These are phyloP conservation scores for Globisporangium canariense DNA, from an alignment of 352 stramenopile genomes.

Conservation along the genomic window DNA sequence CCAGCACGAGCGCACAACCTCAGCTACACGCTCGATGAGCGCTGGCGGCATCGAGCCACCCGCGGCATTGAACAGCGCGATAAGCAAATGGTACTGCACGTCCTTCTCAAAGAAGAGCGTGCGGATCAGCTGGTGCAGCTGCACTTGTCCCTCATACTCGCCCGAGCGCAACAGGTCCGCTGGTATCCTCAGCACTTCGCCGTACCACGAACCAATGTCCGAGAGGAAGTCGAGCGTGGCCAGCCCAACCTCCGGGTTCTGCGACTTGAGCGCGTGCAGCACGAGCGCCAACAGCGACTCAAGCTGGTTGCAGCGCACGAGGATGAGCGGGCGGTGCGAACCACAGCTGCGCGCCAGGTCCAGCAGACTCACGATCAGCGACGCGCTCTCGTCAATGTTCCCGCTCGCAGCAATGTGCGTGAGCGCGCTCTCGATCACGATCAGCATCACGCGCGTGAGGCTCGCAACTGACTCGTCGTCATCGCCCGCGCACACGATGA, in stretches of 20 bases:
- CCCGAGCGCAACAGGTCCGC: slow-evolving; percentile 35
- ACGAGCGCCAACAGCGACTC: slow-evolving; percentile 54
- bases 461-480: slow-evolving; percentile 52
- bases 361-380: slow-evolving; percentile 50
- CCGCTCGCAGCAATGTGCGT: slow-evolving; percentile 45
- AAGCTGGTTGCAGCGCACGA: slow-evolving; percentile 69
- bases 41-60: slow-evolving; percentile 53
- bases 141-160: slow-evolving; percentile 51
- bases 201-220: slow-evolving; percentile 67
- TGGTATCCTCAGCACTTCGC: slow-evolving; percentile 65
- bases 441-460: slow-evolving; percentile 65
- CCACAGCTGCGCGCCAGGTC: slow-evolving; percentile 59
- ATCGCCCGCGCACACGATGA: slow-evolving; percentile 58
- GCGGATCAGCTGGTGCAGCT: slow-evolving; percentile 60
- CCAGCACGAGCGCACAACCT: slow-evolving; percentile 77
- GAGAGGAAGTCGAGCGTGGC: slow-evolving; percentile 60
- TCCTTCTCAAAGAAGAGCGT: slow-evolving; percentile 80
- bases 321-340: slow-evolving; percentile 48
- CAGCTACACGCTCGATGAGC: slow-evolving; percentile 60
- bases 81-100: slow-evolving; percentile 64
- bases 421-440: slow-evolving; percentile 49
- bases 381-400: slow-evolving; percentile 51
- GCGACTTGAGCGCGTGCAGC: slow-evolving; percentile 58
- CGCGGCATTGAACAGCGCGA: slow-evolving; percentile 64
- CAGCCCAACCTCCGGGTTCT: slow-evolving; percentile 58